Base-by-base conservation (phyloP, 2,329 filamentous ascomycete species). In the Cordyceps javanica region DNA sequence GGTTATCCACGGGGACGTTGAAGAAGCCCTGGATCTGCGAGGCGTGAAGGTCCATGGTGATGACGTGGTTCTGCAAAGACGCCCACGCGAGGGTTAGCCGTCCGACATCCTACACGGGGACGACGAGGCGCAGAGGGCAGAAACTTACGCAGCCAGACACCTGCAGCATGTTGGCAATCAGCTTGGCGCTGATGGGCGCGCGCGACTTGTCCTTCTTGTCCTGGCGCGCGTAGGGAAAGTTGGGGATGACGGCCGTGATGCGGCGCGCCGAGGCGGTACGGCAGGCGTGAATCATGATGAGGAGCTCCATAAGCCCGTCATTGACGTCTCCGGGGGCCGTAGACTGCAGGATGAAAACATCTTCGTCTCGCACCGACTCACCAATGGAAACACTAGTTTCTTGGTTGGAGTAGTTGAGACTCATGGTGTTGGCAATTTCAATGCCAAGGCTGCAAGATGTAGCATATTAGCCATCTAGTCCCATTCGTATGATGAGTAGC, bases 241-340 rank as follows among this genome's bases (percentile, higher is more conserved):
- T 97, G 64, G 93, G 93, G 53, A 97, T 89, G 62, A 97, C 90
- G 62, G 91, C 93, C 23, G 93, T 97, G 75, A 97, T 96, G 63
- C 93, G 89, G 63, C 92, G 86, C 13, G 93, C 93, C 45, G 75
- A 78, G 36, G 79, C 79, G 32, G 78, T 81, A 44, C 77, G 76
- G 80, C 93, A 97, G 62, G 93, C 93, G 70, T 96, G 95, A 74
- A 97, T 95, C 87, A 97, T 96, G 75, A 97, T 97, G 64, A 97
- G 83, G 38, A 97, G 83, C 75, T 99, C 93, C 93, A 99, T 97
- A 60, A 99, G 82, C 51, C 91, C 91, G 72, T 97, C 93, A 75
- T 99, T 99, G 77, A 97, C 95, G 70, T 97, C 92, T 71, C 93
- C 92, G 2, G 93, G 93, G 41, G 90, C 88, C 49, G 94, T 96